Evolutionary conservation across 2,329 filamentous ascomycete species (phyloP).

Genomic region (Elsinoe fawcettii): DNA sequence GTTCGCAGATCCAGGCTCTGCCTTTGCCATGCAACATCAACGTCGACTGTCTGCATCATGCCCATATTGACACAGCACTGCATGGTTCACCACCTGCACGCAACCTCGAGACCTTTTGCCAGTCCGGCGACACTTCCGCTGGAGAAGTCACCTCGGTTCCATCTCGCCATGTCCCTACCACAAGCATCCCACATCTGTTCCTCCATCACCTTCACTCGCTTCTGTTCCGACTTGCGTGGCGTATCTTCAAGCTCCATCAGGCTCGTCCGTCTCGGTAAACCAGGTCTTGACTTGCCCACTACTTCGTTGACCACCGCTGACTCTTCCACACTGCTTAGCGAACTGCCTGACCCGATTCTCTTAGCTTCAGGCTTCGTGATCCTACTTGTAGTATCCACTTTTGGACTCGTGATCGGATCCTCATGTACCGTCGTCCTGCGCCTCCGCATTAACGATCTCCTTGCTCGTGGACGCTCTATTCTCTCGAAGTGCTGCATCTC

Average conservation of each 20-base stretch:
- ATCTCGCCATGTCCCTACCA: slow-evolving; percentile 4
- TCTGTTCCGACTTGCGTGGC: background rate
- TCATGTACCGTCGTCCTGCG: slow-evolving; percentile 12
- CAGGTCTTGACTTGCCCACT: background rate
- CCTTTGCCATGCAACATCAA: background rate
- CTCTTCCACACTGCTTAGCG: slow-evolving; percentile 5
- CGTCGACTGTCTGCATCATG: background rate
- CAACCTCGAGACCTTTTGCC: background rate
- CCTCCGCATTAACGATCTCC: slow-evolving; percentile 1
- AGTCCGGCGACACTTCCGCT: background rate
- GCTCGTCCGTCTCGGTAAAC: background rate
- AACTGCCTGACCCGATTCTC: slow-evolving; percentile 1
- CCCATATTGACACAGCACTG: background rate
- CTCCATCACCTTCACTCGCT: background rate
- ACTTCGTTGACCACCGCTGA: background rate
- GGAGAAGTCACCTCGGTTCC: slow-evolving; percentile 11
- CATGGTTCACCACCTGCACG: background rate
- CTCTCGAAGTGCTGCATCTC: background rate
- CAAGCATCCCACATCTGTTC: slow-evolving; percentile 13
- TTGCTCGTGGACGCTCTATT: background rate
- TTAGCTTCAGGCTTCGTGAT: background rate
- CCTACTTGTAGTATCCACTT: background rate
- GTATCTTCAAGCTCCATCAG: background rate
- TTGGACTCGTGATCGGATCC: slow-evolving; percentile 10
- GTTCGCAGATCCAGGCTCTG: background rate